A percentile compares a stretch with the other conserved stretches of the same genome.
Evolutionary conservation across 306 rosid species (phyloP).

Genomic region (Casuarina cunninghamiana): DNA sequence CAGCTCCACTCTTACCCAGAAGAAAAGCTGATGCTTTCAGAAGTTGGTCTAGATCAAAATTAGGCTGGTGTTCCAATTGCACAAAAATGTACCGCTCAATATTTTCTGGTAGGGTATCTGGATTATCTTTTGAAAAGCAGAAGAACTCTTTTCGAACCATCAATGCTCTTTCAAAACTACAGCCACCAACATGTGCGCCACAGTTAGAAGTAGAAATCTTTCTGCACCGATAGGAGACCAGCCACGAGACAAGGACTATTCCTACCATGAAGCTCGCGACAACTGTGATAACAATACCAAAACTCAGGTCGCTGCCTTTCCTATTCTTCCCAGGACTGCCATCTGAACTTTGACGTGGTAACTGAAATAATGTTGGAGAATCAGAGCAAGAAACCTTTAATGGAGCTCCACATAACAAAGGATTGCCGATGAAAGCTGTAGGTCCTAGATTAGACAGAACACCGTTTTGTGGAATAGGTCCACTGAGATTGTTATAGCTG

Average conservation of each 20-base stretch:
- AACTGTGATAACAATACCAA: slow-evolving; percentile 37
- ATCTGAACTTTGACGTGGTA: slow-evolving; percentile 31
- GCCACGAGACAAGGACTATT: slow-evolving; percentile 46
- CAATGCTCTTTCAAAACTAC: slow-evolving; percentile 29
- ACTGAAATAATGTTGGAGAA: slow-evolving; percentile 30
- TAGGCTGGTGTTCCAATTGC: slow-evolving; percentile 43
- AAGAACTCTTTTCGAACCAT: slow-evolving; percentile 43
- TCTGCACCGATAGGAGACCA: slow-evolving; percentile 44
- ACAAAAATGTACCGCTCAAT: slow-evolving; percentile 49
- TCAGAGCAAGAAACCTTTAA: slow-evolving; percentile 49
- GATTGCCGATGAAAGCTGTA: slow-evolving; percentile 58
- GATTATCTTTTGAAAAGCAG: slow-evolving; percentile 43
- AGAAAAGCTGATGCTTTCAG: slow-evolving; percentile 64
- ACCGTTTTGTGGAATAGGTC: slow-evolving; percentile 54
- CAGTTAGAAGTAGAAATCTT: slow-evolving; percentile 33
- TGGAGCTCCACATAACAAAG: slow-evolving; percentile 57
- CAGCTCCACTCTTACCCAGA: slow-evolving; percentile 59
- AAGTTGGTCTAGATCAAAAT: slow-evolving; percentile 59
- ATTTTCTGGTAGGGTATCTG: slow-evolving; percentile 39
- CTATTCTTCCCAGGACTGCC: slow-evolving; percentile 16
- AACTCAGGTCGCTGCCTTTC: slow-evolving; percentile 34
- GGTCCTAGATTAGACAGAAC: slow-evolving; percentile 56
- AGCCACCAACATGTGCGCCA: slow-evolving; percentile 17
- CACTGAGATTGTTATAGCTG: slow-evolving; percentile 49
- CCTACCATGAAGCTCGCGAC: slow-evolving; percentile 43